Base-by-base conservation (phyloP, 352 stramenopile species). In the Globisporangium emineosum region DNA sequence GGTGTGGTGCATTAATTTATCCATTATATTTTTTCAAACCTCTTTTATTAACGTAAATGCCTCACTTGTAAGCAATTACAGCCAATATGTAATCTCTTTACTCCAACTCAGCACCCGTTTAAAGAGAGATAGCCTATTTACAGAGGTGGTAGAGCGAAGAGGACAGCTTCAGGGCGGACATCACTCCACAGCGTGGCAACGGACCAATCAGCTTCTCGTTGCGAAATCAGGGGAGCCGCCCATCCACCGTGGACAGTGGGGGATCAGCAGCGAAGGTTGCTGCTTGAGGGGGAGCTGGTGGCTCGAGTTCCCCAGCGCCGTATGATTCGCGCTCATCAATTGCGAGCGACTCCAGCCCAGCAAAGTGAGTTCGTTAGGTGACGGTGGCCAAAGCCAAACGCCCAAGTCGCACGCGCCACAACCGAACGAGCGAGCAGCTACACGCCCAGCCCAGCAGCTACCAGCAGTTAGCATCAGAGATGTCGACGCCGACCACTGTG, bases 271-370 rank as follows among this genome's bases (percentile, higher is more conserved):
- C 49, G 49, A 55, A 55, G 49, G 25, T 55, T 55, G 49, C 49
- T n/a, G 17, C 49, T 55, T 55, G 49, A 55, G 49, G 27, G 25
- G 25, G 6, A 5, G 21, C 8, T 53, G 21, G 45, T 9, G n/a
- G 25, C 15, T 54, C 49, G 49, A 42, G 12, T 54, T 54, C 49
- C 27, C 23, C 47, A n/a, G 5, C 42, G 47, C 49, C 25, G 12
- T 55, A 55, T 37, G 49, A 55, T 55, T 55, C 49, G 49, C 25
- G 49, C 49, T 55, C 49, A 55, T 55, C 49, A 55, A 55, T 55
- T 55, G 25, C 17, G 35, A 12, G 17, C n/a, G n/a, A n/a, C 35
- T 42, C 35, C 35, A 42, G 35, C 35, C 35, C 35, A 42, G 35
- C 19, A 42, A 13, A 40, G 33, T 40, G 33, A 40, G 35, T 42